Conservation (phyloP, 352 stramenopile species). For the Globisporangium camurandrum region DNA sequence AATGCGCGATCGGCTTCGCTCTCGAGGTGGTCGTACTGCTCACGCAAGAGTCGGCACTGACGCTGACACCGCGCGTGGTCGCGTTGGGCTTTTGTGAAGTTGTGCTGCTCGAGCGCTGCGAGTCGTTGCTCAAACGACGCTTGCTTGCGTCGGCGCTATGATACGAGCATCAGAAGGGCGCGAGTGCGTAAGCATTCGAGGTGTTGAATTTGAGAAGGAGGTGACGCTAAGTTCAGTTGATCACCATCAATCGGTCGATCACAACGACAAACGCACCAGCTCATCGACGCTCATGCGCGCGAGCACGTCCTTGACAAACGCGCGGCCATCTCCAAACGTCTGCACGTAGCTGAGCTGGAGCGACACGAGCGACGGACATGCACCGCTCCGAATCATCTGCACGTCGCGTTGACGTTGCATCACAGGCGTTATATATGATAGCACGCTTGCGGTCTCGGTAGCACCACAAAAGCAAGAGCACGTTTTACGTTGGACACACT, state of each 20-base stretch:
- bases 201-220: neutral
- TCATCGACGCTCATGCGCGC: slow-evolving; percentile 46
- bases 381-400: slow-evolving; percentile 35
- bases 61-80: slow-evolving; percentile 26
- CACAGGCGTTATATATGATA: no score
- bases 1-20: slow-evolving; percentile 45
- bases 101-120: slow-evolving; percentile 19
- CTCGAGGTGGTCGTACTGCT: slow-evolving; percentile 46
- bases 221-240: neutral
- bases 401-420: no score
- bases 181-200: neutral
- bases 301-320: slow-evolving; percentile 29
- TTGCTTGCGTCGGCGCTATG: slow-evolving; percentile 33
- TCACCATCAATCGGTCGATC: no score
- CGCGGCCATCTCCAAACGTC: slow-evolving; percentile 24
- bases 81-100: slow-evolving; percentile 21
- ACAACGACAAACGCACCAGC: slow-evolving; percentile 35
- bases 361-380: slow-evolving; percentile 41
- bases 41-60: slow-evolving; percentile 31
- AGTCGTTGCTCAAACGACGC: slow-evolving; percentile 30
- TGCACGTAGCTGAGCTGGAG: slow-evolving; percentile 45
- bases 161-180: neutral
- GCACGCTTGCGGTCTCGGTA: neutral
- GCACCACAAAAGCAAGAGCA: neutral
- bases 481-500: neutral